Evolutionary conservation across 306 rosid species (phyloP).

Genomic region (Hippophae rhamnoides): DNA sequence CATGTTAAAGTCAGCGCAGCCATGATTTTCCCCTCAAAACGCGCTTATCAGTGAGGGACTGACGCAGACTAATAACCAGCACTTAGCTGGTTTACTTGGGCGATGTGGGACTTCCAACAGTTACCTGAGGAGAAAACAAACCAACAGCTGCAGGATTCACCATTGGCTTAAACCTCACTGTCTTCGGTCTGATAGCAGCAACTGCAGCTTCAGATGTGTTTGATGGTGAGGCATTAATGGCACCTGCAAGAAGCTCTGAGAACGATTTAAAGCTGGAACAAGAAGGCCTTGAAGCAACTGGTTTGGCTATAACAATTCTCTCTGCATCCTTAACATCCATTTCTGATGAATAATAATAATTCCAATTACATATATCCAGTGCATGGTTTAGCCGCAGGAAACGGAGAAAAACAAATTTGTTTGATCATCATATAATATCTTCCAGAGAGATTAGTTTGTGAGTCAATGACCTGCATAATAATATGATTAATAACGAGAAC

Average conservation of each 20-base stretch:
- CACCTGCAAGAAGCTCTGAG: constrained; percentile 84
- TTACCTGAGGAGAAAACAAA: constrained; percentile 54
- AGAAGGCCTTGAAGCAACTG: constrained; percentile 83
- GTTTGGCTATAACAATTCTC: constrained; percentile 67
- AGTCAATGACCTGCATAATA: too few species aligned
- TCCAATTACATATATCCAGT: constrained; percentile 5
- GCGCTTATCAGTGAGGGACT: too few species aligned
- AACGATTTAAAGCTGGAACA: constrained; percentile 71
- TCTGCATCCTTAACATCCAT: constrained; percentile 77
- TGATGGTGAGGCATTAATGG: constrained; percentile 51
- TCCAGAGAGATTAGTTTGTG: too few species aligned
- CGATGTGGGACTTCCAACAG: too few species aligned
- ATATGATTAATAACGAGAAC: too few species aligned
- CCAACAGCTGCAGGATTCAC: constrained; percentile 28
- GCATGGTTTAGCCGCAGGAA: constrained; percentile 8
- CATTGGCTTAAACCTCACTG: constrained; percentile 70
- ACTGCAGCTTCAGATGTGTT: constrained; percentile 46
- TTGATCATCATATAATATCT: neutral
- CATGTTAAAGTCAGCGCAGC: too few species aligned
- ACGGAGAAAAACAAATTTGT: constrained; percentile 3
- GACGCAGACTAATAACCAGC: too few species aligned
- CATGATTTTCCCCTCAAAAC: too few species aligned
- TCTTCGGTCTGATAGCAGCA: constrained; percentile 87
- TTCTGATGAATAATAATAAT: constrained; percentile 5
- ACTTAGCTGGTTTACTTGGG: too few species aligned